A percentile compares a stretch with the other conserved stretches of the same genome.
Evolutionary conservation across 306 rosid genomes (phyloP).

Genomic region (Quillaja saponaria): DNA sequence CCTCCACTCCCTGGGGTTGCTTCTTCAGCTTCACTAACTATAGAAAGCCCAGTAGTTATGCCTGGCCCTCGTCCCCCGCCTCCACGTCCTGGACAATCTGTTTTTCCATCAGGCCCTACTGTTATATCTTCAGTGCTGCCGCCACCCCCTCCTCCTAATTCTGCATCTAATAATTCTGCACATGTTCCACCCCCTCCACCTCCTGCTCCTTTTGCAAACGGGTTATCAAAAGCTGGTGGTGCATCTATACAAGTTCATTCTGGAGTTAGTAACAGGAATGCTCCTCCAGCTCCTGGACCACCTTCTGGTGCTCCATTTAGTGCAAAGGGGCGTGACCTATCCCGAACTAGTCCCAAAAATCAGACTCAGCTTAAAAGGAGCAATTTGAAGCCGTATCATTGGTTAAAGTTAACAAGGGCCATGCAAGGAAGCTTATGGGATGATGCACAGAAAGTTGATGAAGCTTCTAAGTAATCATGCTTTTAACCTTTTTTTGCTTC

Average conservation of each 20-base stretch:
- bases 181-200: slow-evolving; percentile 75
- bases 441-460: slow-evolving; percentile 80
- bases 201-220: slow-evolving; percentile 51
- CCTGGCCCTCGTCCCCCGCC: slow-evolving; percentile 64
- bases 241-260: slow-evolving; percentile 30
- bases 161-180: slow-evolving; percentile 7
- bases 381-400: slow-evolving; percentile 93
- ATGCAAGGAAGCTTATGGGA: slow-evolving; percentile 99
- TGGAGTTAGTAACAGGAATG: slow-evolving; percentile 41
- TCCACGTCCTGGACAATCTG: slow-evolving; percentile 47
- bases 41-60: slow-evolving; percentile 2
- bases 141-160: slow-evolving; percentile 40
- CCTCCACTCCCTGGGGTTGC: slow-evolving; percentile 33
- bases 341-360: slow-evolving; percentile 50
- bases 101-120: slow-evolving; percentile 23
- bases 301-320: slow-evolving; percentile 61
- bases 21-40: slow-evolving; percentile 22
- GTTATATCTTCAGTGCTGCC: slow-evolving; percentile 26
- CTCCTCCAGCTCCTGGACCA: slow-evolving; percentile 75
- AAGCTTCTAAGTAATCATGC: slow-evolving; percentile 65
- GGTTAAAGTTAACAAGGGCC: slow-evolving; percentile 92
- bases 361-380: slow-evolving; percentile 57
- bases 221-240: slow-evolving; percentile 44
- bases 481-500: slow-evolving; percentile 29
- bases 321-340: slow-evolving; percentile 67